Evolutionary conservation across 352 stramenopile species (phyloP).

Genomic region (Pythium myriotylum): DNA sequence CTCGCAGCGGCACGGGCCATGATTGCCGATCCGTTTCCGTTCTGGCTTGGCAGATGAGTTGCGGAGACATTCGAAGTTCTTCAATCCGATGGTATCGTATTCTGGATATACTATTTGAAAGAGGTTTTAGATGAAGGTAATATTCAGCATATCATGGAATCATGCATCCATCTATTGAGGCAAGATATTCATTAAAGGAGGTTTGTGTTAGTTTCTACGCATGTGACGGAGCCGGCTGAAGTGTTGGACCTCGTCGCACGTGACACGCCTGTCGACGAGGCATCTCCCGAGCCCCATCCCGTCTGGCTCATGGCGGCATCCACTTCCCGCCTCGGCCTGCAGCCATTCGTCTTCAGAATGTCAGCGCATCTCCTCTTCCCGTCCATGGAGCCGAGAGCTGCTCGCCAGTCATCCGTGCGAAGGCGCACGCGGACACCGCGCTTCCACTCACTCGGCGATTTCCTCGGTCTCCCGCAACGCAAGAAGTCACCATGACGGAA

Average conservation of each 20-base stretch:
- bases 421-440: background rate
- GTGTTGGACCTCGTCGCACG: conserved; percentile 21
- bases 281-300: no score
- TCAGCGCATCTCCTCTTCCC: background rate
- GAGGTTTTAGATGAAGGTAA: no score
- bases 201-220: background rate
- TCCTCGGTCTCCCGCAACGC: background rate
- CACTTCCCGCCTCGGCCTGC: background rate
- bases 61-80: background rate
- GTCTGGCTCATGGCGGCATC: no score
- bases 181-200: background rate
- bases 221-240: conserved; percentile 17
- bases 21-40: conserved; percentile 13
- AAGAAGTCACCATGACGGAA: conserved; percentile 16
- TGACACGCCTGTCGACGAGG: conserved; percentile 2
- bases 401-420: background rate
- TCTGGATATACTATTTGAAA: no score
- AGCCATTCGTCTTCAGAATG: conserved; percentile 23
- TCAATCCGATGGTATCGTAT: background rate
- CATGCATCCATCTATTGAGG: no score
- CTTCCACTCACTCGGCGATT: conserved; percentile 17
- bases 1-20: background rate
- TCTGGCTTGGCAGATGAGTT: background rate
- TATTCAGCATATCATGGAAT: no score
- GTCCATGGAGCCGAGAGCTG: background rate